Conservation (phyloP, 768 basidiomycete genomes). For the Fistulinella prunicolor region DNA sequence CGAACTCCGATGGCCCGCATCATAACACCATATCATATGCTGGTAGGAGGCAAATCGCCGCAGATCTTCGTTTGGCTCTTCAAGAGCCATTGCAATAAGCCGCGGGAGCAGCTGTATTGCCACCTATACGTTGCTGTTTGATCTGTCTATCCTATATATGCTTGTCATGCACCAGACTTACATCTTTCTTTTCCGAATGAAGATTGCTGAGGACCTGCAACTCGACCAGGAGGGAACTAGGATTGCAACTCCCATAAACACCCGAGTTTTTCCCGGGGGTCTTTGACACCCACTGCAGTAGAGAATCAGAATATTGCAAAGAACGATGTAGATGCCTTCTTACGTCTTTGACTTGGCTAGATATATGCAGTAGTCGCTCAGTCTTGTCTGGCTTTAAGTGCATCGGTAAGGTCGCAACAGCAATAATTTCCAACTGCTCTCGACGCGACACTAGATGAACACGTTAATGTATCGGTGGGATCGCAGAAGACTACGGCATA, state of each 20-base stretch:
- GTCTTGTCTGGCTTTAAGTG: slow-evolving; percentile 3
- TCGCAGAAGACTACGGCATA: slow-evolving; percentile 1
- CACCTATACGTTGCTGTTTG: slow-evolving; percentile 10
- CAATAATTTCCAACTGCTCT: slow-evolving; percentile 23
- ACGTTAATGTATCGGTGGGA: neutral
- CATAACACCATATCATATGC: slow-evolving; percentile 51
- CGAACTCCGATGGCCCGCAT: slow-evolving; percentile 42
- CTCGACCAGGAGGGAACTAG: slow-evolving; percentile 26
- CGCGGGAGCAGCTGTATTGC: slow-evolving; percentile 26
- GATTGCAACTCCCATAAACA: slow-evolving; percentile 9
- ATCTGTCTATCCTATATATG: neutral
- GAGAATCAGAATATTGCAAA: slow-evolving; percentile 2
- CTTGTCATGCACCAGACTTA: slow-evolving; percentile 7
- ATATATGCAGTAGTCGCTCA: slow-evolving; percentile 14
- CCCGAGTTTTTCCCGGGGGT: neutral
- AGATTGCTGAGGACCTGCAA: slow-evolving; percentile 21
- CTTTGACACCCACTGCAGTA: slow-evolving; percentile 16
- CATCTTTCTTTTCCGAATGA: slow-evolving; percentile 9
- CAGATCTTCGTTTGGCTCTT: slow-evolving; percentile 36
- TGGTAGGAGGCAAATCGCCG: slow-evolving; percentile 50
- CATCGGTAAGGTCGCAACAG: slow-evolving; percentile 23
- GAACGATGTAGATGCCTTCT: neutral
- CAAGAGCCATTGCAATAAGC: slow-evolving; percentile 40
- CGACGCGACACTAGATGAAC: slow-evolving; percentile 18
- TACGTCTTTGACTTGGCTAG: slow-evolving; percentile 22